phyloP scores from a whole-genome alignment of 805 yeast genomes.

The Vanderwaltozyma yarrowii region DNA sequence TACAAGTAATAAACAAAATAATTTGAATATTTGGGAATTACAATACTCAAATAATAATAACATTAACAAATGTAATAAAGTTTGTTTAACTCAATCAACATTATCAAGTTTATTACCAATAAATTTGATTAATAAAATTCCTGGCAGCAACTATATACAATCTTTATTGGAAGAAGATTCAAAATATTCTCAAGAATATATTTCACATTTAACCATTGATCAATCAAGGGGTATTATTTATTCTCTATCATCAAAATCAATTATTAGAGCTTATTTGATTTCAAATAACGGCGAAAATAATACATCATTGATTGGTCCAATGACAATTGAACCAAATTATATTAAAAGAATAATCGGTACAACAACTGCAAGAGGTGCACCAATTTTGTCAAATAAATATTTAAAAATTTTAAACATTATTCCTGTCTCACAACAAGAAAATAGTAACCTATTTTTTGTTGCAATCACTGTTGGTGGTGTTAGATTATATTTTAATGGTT shows the following conservation, averaged over 20 bases:
- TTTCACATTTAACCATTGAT: conserved; percentile 63
- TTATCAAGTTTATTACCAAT: conserved; percentile 44
- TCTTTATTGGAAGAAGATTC: conserved; percentile 28
- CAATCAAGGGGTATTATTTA: conserved; percentile 68
- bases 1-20: conserved; percentile 61
- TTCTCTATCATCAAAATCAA: conserved; percentile 70
- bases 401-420: conserved; percentile 45
- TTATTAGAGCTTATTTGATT: conserved; percentile 66
- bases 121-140: conserved; percentile 24
- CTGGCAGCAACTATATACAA: conserved; percentile 31
- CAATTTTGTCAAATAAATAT: conserved; percentile 44
- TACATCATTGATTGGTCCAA: conserved; percentile 34
- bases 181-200: conserved; percentile 38
- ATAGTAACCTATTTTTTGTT: conserved; percentile 57
- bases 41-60: conserved; percentile 82
- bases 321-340: conserved; percentile 29
- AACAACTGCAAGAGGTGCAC: conserved; percentile 40
- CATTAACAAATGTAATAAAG: conserved; percentile 62
- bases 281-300: conserved; percentile 6
- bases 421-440: conserved; percentile 43
- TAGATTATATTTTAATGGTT: conserved; percentile 49
- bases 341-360: conserved; percentile 33
- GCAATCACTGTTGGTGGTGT: conserved; percentile 81
- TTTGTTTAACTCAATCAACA: conserved; percentile 66
- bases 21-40: conserved; percentile 76